Evolutionary conservation across 2,329 filamentous ascomycete genomes (phyloP), one percentile per base, ranked within the genome.

Genomic region (Talaromyces sp.): DNA sequence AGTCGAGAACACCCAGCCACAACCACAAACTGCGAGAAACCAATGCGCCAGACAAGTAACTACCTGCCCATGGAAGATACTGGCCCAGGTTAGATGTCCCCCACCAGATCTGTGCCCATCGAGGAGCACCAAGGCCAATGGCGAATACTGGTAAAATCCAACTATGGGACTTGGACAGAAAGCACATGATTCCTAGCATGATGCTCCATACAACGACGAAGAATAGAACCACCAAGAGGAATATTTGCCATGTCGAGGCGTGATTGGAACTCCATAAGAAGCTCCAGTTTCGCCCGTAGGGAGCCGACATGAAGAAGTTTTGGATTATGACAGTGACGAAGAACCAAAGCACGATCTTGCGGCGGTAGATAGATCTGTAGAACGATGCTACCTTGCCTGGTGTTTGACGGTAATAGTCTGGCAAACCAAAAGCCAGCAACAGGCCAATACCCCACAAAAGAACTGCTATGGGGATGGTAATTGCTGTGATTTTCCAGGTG

Each of bases 101-200:
- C 87, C 87, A 89, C 70, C 87, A 84, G 70, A 88, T 88, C 71
- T 89, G 87, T 9, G 82, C 82, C 86, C 86, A 89, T 63, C 86
- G 79, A 1, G 87, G 87, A 3, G 86, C 85, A 4, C 74, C 85
- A 13, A 89, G 81, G 15, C 86, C 86, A 62, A 88, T 85, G 53
- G 87, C 86, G 65, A 89, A 88, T 60, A 89, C 82, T 13, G 86
- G 86, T 4, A 89, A 75, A 65, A 88, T 83, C 87, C 87, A 89
- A 57, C 81, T 84, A 71, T 89, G 86, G 17, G 80, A 80, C 65
- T 82, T 82, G 17, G 83, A 84, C n/a, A 87, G 77, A 57, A 76
- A 72, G 10, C 79, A 80, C 64, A 68, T 66, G 17, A 60, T 52
- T 15, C 56, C 69, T 4, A 77, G 67, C 36, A 75, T 59, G 32